Evolutionary conservation across 2,329 filamentous ascomycete genomes (phyloP), one percentile per base, ranked within the genome.

Genomic region (Claviceps lovelessii): DNA sequence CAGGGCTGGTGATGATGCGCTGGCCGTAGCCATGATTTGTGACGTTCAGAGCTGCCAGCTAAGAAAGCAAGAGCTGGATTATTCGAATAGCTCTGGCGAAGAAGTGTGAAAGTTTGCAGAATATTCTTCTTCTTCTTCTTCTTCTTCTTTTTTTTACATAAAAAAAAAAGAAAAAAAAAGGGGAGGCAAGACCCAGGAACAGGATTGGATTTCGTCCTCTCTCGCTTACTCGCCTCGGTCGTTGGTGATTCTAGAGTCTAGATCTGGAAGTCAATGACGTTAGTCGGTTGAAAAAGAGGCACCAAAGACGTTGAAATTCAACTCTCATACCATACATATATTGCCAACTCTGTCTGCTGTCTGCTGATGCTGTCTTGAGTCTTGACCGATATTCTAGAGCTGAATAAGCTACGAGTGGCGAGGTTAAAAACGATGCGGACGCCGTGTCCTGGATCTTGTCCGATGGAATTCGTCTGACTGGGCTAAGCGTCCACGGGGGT

Each of bases 11-110:
- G 69, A 63, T 51, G 70, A 68, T 39, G 67, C 61, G 57, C 62
- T 63, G 57, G 67, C 63, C 54, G 68, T 65, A 56, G 67, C 67
- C 68, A 70, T 70, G 57, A 53, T 66, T 56, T 51, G 56, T 6
- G 23, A 23, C 23, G 23, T 23, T 23, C 23, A n/a, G n/a, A 48
- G 50, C 49, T 31, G 45, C 23, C 48, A 35, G 49, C 46, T 28
- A 47, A 23, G 5, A 23, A 19, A 17, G 45, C n/a, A 5, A 19
- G 33, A 17, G 10, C 49, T 29, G 23, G 23, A 23, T 5, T 28
- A 13, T 44, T 31, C 28, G 33, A 44, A 28, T 9, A 6, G 17
- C 11, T 42, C 19, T 29, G 10, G 23, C 11, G 42, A 35, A 39
- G 23, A 41, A n/a, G 15, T 29, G 5, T 23, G 44, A 29, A 23